phyloP scores from a whole-genome alignment of 140 eudicot species.

The Ambrosia hybrid region DNA sequence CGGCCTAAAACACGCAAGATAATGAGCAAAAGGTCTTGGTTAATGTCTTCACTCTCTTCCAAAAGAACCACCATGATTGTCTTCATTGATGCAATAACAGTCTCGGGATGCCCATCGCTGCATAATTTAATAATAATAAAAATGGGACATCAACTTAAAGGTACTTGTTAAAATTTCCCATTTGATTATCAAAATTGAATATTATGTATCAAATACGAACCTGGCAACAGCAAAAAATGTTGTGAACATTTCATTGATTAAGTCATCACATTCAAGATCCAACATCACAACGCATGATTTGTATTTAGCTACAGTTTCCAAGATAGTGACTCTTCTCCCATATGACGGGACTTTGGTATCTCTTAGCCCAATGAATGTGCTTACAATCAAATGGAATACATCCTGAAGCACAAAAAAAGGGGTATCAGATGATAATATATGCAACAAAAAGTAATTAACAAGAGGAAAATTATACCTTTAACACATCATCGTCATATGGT shows the following conservation, averaged over 20 bases:
- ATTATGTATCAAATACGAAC: constrained; percentile 34
- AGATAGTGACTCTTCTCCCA: constrained; percentile 82
- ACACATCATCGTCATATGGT: constrained; percentile 77
- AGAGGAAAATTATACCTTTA: constrained; percentile 55
- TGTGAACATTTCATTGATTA: constrained; percentile 74
- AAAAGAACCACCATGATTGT: constrained; percentile 87
- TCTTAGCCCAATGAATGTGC: constrained; percentile 25
- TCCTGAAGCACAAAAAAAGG: constrained; percentile 50
- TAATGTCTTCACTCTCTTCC: constrained; percentile 96
- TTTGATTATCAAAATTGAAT: constrained; percentile 8
- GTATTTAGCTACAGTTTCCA: constrained; percentile 92
- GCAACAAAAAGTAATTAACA: neutral
- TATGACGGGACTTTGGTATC: constrained; percentile 64
- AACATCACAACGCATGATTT: constrained; percentile 94
- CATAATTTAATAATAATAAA: constrained; percentile 18
- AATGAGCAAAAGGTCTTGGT: constrained; percentile 61
- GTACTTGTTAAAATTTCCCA: constrained; percentile 9
- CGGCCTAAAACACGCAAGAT: constrained; percentile 74
- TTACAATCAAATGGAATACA: constrained; percentile 66
- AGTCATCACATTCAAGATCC: constrained; percentile 97
- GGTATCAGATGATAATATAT: neutral
- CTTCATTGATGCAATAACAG: constrained; percentile 76
- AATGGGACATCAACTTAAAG: constrained; percentile 12
- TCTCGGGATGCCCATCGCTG: constrained; percentile 85
- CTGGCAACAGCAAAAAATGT: constrained; percentile 84